Base-by-base conservation (phyloP, 495 filamentous ascomycete species). In the Annulohypoxylon bovei region DNA sequence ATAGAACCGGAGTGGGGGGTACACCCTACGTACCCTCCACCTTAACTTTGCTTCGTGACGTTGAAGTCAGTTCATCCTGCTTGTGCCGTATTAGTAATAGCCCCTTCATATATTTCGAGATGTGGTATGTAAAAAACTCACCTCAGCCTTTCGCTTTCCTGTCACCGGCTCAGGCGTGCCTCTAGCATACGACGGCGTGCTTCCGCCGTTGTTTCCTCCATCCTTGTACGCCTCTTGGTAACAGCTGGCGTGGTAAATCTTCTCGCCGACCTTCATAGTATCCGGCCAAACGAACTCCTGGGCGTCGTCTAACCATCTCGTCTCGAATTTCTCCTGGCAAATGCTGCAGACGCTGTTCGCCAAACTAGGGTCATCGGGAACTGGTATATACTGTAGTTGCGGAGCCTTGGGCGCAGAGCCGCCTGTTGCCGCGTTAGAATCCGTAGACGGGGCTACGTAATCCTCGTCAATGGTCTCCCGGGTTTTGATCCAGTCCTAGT, bases 271-370 rank as follows among this genome's bases (percentile, higher is more conserved):
- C 72, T 89, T 87, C 52, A 92, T 82, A 0, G 95, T 91, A 78
- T 99, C 95, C 82, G 91, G 92, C 93, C 96, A 99, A 30, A 99
- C 97, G 85, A 93, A 98, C 66, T 98, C 93, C 77, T 98, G 93
- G 18, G 89, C 91, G 65, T 95, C 92, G 68, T 97, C 93, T 16
- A 93, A 90, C 92, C 93, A 98, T 35, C 84, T 83, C 65, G 88
- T 94, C 78, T 95, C 90, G 62, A 98, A 97, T 69, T 91, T 90
- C 80, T 99, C 95, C 77, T 97, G 94, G 77, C 95, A 98, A 70
- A 99, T 95, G 32, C 93, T 92, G 72, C 95, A 99, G 3, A 91
- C 86, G 25, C 84, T 88, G 68, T 90, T 91, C 16, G 89, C 87
- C 32, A 91, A 80, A 3, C 85, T 83, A 22, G 90, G 87, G 72